phyloP scores from a whole-genome alignment of 495 filamentous ascomycete genomes.

The Letharia lupina region DNA sequence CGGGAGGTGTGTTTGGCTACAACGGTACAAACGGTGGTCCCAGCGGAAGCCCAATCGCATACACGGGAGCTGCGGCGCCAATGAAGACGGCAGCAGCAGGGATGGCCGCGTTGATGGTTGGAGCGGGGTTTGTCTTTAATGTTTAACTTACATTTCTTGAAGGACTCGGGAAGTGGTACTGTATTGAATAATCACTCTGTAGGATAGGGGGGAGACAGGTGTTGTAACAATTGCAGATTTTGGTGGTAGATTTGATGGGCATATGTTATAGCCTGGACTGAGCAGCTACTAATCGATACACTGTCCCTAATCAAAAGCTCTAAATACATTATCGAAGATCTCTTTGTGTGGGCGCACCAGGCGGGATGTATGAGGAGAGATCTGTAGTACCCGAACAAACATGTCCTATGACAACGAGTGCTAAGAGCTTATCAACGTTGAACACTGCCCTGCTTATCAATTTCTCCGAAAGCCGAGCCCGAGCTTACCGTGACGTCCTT shows the following conservation, averaged over 20 bases:
- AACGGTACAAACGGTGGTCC: conserved; percentile 4
- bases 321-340: no score
- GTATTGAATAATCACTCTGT: not conserved
- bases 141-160: not conserved
- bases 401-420: not conserved
- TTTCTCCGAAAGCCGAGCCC: not conserved
- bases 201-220: not conserved
- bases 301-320: no score
- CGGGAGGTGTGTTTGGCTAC: not conserved
- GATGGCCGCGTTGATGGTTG: conserved; percentile 1
- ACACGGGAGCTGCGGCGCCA: conserved; percentile 7
- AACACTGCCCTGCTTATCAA: no score
- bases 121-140: conserved; percentile 3
- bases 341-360: no score
- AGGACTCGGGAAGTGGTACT: not conserved
- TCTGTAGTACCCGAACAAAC: not conserved
- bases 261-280: not conserved
- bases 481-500: not conserved
- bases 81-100: conserved; percentile 13
- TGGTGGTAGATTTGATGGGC: not conserved
- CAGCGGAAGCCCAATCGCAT: conserved; percentile 3
- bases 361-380: no score
- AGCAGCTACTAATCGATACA: not conserved
- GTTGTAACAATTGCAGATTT: not conserved
- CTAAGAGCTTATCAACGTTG: no score